Evolutionary conservation across 139 green algal genomes (phyloP).

Genomic region (Tetraselmis chui): DNA sequence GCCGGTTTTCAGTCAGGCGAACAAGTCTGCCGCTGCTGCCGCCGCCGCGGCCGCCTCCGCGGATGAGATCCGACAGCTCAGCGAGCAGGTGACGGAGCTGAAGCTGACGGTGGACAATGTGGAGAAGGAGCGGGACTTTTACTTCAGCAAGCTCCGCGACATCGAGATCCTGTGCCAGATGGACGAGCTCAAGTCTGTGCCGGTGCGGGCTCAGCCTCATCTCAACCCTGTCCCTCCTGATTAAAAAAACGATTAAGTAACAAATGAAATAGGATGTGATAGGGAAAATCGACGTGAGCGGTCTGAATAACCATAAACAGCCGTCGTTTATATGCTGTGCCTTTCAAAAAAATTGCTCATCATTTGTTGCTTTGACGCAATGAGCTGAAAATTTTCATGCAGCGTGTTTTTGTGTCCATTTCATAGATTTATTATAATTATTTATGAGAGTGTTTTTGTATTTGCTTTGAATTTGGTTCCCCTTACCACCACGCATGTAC

Average conservation of each 20-base stretch:
- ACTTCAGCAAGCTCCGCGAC: slow-evolving; percentile 93
- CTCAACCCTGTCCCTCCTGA: too few relatives aligned
- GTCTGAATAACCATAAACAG: too few relatives aligned
- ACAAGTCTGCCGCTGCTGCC: background rate
- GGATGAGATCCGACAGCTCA: slow-evolving; percentile 14
- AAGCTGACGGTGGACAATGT: slow-evolving; percentile 52
- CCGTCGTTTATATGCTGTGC: background rate
- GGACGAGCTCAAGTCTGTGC: slow-evolving; percentile 38
- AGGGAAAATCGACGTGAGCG: too few relatives aligned
- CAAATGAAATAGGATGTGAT: too few relatives aligned
- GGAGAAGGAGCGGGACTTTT: slow-evolving; percentile 73
- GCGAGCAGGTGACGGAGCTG: slow-evolving; percentile 40
- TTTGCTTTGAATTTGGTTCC: background rate
- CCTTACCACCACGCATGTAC: background rate
- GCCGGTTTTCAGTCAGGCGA: background rate
- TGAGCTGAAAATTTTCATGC: background rate
- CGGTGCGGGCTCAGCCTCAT: too few relatives aligned
- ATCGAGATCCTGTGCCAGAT: slow-evolving; percentile 97
- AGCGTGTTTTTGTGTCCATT: background rate
- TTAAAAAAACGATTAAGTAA: too few relatives aligned
- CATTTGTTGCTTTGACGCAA: background rate
- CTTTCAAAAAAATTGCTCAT: background rate
- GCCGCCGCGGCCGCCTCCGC: background rate
- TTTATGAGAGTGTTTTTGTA: background rate
- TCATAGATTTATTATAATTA: background rate